These are phyloP conservation scores for Nevesoporus exiguus DNA, from an alignment of 768 basidiomycete species.

Conservation along the genomic window DNA sequence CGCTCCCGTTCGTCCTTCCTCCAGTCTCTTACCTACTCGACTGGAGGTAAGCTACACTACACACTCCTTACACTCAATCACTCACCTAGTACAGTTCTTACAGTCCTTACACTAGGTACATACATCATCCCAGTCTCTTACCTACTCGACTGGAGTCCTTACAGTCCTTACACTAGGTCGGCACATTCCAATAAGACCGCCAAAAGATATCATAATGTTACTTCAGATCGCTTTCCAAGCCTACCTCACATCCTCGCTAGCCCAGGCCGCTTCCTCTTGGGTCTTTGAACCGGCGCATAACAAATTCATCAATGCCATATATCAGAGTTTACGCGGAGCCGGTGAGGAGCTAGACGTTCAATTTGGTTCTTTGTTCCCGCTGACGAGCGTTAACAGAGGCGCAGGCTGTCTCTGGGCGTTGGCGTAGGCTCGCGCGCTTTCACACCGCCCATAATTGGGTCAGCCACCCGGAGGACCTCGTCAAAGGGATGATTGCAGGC, in stretches of 20 bases:
- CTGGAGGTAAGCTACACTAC: no score
- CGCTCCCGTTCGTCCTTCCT: no score
- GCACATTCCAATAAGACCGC: no score
- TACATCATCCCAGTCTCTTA: no score
- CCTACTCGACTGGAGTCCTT: no score
- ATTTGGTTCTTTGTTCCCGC: neutral
- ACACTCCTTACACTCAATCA: no score
- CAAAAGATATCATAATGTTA: constrained; percentile 6
- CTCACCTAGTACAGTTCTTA: no score
- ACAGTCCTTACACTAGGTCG: no score
- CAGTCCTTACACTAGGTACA: no score
- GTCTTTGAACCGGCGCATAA: constrained; percentile 1
- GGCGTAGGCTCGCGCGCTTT: constrained; percentile 7
- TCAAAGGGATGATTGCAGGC: neutral
- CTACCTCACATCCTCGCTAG: constrained; percentile 4
- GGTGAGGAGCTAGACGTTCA: neutral
- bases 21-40: no score
- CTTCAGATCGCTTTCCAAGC: constrained; percentile 10
- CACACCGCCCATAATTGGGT: neutral
- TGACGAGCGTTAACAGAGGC: constrained; percentile 6
- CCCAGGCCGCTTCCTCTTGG: constrained; percentile 5
- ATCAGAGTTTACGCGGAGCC: constrained; percentile 4
- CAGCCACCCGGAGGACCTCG: neutral
- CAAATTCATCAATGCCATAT: constrained; percentile 8
- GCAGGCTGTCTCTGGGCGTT: constrained; percentile 12